A percentile compares a stretch with the other conserved stretches of the same genome.
Evolutionary conservation across 108 stramenopile species (phyloP).

Genomic region (Nitzschia inconspicua): DNA sequence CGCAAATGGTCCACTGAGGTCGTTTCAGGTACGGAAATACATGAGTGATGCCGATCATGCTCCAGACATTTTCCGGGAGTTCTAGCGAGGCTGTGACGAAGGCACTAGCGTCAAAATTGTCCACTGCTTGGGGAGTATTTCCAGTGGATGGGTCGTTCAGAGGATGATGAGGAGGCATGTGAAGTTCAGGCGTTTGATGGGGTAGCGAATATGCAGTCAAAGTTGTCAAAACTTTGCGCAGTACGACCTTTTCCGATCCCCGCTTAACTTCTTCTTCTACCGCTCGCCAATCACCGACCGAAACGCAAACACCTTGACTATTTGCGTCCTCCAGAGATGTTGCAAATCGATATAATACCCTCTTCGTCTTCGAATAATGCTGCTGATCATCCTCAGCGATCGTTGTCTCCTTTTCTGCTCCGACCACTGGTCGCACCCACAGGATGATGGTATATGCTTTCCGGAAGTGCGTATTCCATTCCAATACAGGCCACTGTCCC

Average conservation of each 20-base stretch:
- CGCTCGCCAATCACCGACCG: constrained; percentile 52
- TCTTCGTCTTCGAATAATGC: constrained; percentile 1
- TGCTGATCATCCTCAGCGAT: constrained; percentile 25
- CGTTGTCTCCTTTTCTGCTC: background rate
- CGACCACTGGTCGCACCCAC: constrained; percentile 71
- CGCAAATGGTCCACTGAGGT: constrained; percentile 67
- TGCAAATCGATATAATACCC: constrained; percentile 60
- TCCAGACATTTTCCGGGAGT: constrained; percentile 65
- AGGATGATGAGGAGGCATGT: constrained; percentile 23
- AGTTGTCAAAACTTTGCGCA: constrained; percentile 14
- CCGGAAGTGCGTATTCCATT: constrained; percentile 75
- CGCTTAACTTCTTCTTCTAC: background rate
- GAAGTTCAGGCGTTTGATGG: constrained; percentile 8
- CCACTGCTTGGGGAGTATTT: background rate
- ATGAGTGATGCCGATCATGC: constrained; percentile 70
- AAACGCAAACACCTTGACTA: constrained; percentile 48
- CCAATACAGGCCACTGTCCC: constrained; percentile 49
- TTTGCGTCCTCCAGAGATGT: constrained; percentile 23
- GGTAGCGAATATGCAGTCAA: constrained; percentile 31
- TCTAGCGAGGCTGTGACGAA: constrained; percentile 55
- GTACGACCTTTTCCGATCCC: constrained; percentile 2
- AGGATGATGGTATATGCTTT: constrained; percentile 76
- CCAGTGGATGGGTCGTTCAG: background rate
- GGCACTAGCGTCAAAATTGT: constrained; percentile 16
- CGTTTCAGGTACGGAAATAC: constrained; percentile 81